Conservation (phyloP, 2,329 filamentous ascomycete genomes). For the Macroventuria anomochaeta region DNA sequence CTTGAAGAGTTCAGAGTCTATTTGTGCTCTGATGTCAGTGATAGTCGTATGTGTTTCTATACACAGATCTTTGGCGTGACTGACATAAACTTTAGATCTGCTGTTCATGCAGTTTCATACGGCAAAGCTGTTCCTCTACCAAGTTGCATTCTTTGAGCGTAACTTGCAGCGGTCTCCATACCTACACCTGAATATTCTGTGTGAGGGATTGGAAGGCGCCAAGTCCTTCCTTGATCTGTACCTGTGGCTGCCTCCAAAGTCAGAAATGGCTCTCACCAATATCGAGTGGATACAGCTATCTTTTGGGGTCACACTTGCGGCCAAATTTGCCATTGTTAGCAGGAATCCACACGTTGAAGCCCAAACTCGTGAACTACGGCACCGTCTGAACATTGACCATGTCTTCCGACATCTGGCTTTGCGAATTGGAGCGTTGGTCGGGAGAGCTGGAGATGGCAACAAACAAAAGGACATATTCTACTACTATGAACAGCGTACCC, state of each 20-base stretch:
- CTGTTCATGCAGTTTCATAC: conserved; percentile 51
- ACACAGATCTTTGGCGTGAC: neutral
- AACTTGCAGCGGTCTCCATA: conserved; percentile 36
- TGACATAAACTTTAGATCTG: conserved; percentile 34
- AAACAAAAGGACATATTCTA: conserved; percentile 38
- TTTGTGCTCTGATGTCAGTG: conserved; percentile 35
- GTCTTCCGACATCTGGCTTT: conserved; percentile 36
- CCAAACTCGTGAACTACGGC: conserved; percentile 35
- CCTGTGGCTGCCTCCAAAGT: conserved; percentile 43
- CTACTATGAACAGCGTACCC: conserved; percentile 33
- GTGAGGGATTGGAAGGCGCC: conserved; percentile 33
- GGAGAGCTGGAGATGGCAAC: conserved; percentile 27
- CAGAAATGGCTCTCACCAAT: conserved; percentile 49
- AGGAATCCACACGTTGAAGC: conserved; percentile 31
- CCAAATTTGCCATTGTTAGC: conserved; percentile 41
- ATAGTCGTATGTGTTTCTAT: conserved; percentile 36
- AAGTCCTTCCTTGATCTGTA: conserved; percentile 45
- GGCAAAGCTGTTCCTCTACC: conserved; percentile 50
- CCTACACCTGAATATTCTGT: conserved; percentile 32
- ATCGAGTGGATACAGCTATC: conserved; percentile 52
- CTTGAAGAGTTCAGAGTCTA: conserved; percentile 42
- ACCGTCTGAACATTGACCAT: conserved; percentile 36
- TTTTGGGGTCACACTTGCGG: conserved; percentile 43
- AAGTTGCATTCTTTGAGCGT: conserved; percentile 47
- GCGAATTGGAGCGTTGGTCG: conserved; percentile 36